A percentile compares a stretch with the other conserved stretches of the same genome.
These are phyloP conservation scores for Plantago coronopus DNA, from an alignment of 305 asterid species.

Conservation along the genomic window DNA sequence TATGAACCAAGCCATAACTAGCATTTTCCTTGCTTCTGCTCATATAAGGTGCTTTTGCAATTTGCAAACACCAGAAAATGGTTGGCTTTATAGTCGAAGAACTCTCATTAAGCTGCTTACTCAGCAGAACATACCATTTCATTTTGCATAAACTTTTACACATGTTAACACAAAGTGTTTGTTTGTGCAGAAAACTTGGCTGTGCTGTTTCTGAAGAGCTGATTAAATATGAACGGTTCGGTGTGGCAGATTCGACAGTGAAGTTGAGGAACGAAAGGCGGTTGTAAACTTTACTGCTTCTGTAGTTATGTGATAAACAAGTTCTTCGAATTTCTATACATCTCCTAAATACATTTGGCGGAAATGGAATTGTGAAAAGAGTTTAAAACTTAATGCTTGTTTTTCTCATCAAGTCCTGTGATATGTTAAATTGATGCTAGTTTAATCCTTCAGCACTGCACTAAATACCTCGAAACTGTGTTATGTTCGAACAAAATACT, in stretches of 20 bases:
- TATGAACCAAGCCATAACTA: not conserved
- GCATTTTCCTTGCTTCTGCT: not conserved
- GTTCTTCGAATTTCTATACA: constrained; percentile 22
- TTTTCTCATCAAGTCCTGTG: constrained; percentile 18
- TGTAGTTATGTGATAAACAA: constrained; percentile 29
- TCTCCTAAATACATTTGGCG: constrained; percentile 16
- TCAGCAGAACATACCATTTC: not conserved
- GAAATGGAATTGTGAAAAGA: constrained; percentile 20
- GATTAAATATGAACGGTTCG: constrained; percentile 21
- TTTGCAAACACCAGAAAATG: not conserved
- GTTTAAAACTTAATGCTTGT: constrained; percentile 8
- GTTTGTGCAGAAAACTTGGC: constrained; percentile 59
- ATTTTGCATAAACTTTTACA: not conserved
- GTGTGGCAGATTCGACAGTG: constrained; percentile 9
- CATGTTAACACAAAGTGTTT: not conserved
- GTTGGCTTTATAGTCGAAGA: not conserved
- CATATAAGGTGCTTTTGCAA: not conserved
- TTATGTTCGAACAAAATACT: no score
- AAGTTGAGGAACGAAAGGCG: constrained; percentile 12
- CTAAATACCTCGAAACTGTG: not conserved
- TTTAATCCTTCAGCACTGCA: not conserved
- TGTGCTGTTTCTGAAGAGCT: constrained; percentile 62
- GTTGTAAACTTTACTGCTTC: constrained; percentile 19
- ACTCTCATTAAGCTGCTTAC: not conserved
- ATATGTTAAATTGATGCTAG: not conserved